Evolutionary conservation across 2,329 filamentous ascomycete species (phyloP).

Genomic region (Sordariomycetes sp.): DNA sequence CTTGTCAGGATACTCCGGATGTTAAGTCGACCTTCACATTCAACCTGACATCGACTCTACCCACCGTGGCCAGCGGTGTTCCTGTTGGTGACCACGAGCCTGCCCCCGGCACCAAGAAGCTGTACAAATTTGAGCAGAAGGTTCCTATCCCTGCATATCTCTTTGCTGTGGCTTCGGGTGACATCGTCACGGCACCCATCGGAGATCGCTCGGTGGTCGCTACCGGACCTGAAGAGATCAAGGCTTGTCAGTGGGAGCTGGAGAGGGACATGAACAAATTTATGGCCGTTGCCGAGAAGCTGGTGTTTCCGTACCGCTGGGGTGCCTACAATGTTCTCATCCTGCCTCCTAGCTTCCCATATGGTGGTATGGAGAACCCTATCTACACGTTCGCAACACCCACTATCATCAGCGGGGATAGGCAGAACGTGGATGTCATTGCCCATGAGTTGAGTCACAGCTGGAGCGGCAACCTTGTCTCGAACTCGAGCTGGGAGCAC

Average conservation of each 20-base stretch:
- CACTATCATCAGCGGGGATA: constrained; percentile 83
- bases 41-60: constrained; percentile 75
- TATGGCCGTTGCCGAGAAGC: constrained; percentile 72
- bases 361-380: constrained; percentile 88
- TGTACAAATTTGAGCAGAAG: constrained; percentile 82
- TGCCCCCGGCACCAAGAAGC: constrained; percentile 38
- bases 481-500: constrained; percentile 73
- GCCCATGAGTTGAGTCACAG: constrained; percentile 72
- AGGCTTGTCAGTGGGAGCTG: constrained; percentile 82
- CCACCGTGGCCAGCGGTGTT: constrained; percentile 87
- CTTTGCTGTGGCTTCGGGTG: constrained; percentile 82
- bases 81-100: constrained; percentile 35
- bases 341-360: constrained; percentile 82
- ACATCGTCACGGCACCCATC: constrained; percentile 77
- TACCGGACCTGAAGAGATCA: constrained; percentile 79
- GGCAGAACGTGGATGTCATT: constrained; percentile 92
- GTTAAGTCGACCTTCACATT: constrained; percentile 94
- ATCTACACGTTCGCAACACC: constrained; percentile 94
- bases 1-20: constrained; percentile 95
- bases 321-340: constrained; percentile 91
- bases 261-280: constrained; percentile 88
- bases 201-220: constrained; percentile 79
- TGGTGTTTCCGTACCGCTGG: constrained; percentile 86
- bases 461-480: constrained; percentile 85
- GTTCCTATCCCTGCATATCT: constrained; percentile 92